These are phyloP conservation scores for Colletotrichum tamarilloi DNA, from an alignment of 2,329 filamentous ascomycete species.

Conservation along the genomic window DNA sequence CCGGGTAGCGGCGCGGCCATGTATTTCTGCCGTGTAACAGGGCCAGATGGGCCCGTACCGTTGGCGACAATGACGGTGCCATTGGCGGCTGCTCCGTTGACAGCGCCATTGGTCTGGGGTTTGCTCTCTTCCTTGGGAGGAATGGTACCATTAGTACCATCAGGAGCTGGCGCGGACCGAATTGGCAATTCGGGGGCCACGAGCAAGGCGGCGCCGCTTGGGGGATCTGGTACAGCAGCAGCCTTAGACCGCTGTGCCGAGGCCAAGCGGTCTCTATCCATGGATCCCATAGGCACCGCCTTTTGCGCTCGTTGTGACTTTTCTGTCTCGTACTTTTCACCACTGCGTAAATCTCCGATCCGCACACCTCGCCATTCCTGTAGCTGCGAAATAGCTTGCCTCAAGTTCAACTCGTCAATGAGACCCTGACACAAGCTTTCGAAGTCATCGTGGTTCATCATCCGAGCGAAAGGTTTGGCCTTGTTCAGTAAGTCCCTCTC, in stretches of 20 bases:
- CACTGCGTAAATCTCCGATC: conserved; percentile 85
- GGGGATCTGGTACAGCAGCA: conserved; percentile 71
- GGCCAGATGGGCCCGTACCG: conserved; percentile 42
- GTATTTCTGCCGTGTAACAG: conserved; percentile 61
- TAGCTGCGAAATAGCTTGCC: conserved; percentile 88
- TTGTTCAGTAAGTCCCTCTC: conserved; percentile 92
- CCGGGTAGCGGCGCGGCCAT: conserved; percentile 68
- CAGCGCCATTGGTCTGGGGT: conserved; percentile 63
- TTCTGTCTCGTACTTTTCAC: conserved; percentile 93
- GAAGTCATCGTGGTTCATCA: conserved; percentile 96
- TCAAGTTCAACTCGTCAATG: conserved; percentile 89
- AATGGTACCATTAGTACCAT: conserved; percentile 40
- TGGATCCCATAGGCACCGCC: conserved; percentile 78
- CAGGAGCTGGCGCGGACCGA: conserved; percentile 56
- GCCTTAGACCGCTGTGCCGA: conserved; percentile 77
- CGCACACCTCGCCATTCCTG: conserved; percentile 92
- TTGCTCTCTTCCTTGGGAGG: conserved; percentile 57
- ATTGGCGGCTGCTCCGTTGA: conserved; percentile 57
- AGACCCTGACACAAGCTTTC: conserved; percentile 86
- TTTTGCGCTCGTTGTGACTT: conserved; percentile 82
- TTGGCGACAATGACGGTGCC: conserved; percentile 53
- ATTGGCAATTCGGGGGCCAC: conserved; percentile 83
- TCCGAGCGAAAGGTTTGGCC: conserved; percentile 93
- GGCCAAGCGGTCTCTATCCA: conserved; percentile 84
- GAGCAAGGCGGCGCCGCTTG: conserved; percentile 79